Evolutionary conservation across 345 rosid species (phyloP), one percentile per base, ranked within the genome.

Genomic region (Passiflora organensis): DNA sequence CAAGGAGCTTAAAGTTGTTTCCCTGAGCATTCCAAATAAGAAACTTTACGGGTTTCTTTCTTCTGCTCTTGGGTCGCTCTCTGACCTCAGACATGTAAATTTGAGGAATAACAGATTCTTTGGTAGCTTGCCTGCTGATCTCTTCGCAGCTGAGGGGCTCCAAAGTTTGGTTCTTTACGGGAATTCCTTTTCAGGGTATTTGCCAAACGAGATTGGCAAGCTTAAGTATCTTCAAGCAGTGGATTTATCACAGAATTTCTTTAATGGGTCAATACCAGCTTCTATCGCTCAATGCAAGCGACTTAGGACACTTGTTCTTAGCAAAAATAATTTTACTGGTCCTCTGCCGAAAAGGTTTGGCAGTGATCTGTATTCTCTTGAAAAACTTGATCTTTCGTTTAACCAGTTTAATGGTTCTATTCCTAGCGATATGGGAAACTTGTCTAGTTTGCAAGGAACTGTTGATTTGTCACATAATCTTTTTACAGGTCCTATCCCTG

Each of bases 131-230:
- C 95, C 97, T 44, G 2, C 60, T 60, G 85, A 81, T 81, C 88
- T 89, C 53, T 83, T 84, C 68, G 52, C 66, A 60, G 86, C 76
- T 73, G 81, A 76, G 57, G 97, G 95, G 48, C 74, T 93, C 0
- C 97, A 93, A 66, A 89, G 97, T 74, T 41, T 93, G 71, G 97
- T 93, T 36, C 89, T 93, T 75, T 93, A 78, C 70, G 96, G 94
- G 38, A 93, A 93, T 76, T 78, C 95, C 66, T 77, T 93, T 1
- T 80, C 87, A 60, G 95, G 95, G 76, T 60, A 80, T 37, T 67
- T 93, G 52, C 81, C 96, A 6, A 67, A 68, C 55, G 76, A 82
- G 67, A 68, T 93, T 67, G 95, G 91, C 72, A 57, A 64, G 53
- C 97, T 89, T 55, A 77, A 61, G 54, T 80, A 81, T 68, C 94